Percentiles rank a stretch among this genome's conserved stretches.
Evolutionary conservation across 2,329 filamentous ascomycete genomes (phyloP).

Genomic region (Raffaelea arxii): DNA sequence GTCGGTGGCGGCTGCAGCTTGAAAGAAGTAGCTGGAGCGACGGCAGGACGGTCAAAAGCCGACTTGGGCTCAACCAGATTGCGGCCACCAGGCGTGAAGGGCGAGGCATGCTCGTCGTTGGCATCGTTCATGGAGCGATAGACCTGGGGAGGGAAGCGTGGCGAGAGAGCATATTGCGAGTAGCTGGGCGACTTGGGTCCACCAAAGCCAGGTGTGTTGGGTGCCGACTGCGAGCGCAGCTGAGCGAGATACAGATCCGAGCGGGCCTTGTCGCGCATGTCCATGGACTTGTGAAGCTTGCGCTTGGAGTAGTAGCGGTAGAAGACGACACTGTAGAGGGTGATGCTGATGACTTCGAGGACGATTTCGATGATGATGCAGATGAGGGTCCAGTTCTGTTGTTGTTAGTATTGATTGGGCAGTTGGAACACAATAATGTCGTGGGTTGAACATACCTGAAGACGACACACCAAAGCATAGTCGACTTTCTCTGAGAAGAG

Average conservation of each 20-base stretch:
- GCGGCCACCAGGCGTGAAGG: constrained; percentile 41
- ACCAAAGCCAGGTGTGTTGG: constrained; percentile 80
- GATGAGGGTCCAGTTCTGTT: constrained; percentile 84
- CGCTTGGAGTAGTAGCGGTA: constrained; percentile 97
- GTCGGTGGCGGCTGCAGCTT: constrained; percentile 76
- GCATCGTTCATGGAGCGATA: constrained; percentile 35
- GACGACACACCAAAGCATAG: constrained; percentile 83
- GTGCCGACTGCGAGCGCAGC: constrained; percentile 75
- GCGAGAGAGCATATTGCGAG: constrained; percentile 45
- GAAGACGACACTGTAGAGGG: constrained; percentile 89
- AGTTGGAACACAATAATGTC: not conserved
- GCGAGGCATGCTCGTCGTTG: constrained; percentile 25
- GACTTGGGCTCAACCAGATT: constrained; percentile 55
- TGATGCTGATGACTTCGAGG: constrained; percentile 81
- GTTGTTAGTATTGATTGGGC: constrained; percentile 16
- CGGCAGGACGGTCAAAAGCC: constrained; percentile 39
- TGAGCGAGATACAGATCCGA: constrained; percentile 91
- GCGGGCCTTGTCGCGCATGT: constrained; percentile 84
- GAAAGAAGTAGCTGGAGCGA: constrained; percentile 46
- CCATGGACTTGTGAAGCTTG: constrained; percentile 93
- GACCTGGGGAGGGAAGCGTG: constrained; percentile 48
- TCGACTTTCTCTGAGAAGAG: constrained; percentile 73
- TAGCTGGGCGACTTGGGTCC: constrained; percentile 56
- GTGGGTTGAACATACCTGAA: constrained; percentile 55
- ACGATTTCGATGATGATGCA: constrained; percentile 97